phyloP scores from a whole-genome alignment of 2,329 filamentous ascomycete species.

The Aspergillus texensis region DNA sequence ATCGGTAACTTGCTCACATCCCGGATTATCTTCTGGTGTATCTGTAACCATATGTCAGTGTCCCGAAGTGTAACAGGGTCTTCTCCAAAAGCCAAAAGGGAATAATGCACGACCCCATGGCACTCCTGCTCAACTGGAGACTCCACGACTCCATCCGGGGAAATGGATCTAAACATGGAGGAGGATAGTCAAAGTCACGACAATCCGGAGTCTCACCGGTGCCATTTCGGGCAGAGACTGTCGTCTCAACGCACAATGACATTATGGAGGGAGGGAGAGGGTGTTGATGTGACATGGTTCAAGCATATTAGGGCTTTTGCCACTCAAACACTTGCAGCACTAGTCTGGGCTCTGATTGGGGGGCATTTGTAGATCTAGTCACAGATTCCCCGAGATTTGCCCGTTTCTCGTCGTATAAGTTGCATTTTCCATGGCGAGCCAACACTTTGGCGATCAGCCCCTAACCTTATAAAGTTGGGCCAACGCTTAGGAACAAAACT shows the following conservation, averaged over 20 bases:
- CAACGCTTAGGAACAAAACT: not conserved
- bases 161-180: not conserved
- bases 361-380: not conserved
- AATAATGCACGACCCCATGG: conserved; percentile 3
- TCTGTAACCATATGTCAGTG: not conserved
- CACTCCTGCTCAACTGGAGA: not conserved
- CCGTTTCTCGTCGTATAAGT: not conserved
- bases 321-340: not conserved
- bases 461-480: not conserved
- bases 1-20: not conserved
- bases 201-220: conserved; percentile 8
- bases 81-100: not conserved
- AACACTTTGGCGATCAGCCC: not conserved
- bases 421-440: not conserved
- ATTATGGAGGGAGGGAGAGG: conserved; percentile 8
- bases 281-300: not conserved
- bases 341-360: not conserved
- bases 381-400: not conserved
- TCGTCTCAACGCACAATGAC: conserved; percentile 1
- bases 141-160: not conserved
- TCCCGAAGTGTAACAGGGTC: not conserved
- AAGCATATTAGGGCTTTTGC: not conserved
- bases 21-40: not conserved
- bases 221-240: conserved; percentile 1
- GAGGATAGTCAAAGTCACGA: not conserved